These are phyloP conservation scores for Alternaria hordeiaustralica DNA, from an alignment of 2,329 filamentous ascomycete species.

Conservation along the genomic window DNA sequence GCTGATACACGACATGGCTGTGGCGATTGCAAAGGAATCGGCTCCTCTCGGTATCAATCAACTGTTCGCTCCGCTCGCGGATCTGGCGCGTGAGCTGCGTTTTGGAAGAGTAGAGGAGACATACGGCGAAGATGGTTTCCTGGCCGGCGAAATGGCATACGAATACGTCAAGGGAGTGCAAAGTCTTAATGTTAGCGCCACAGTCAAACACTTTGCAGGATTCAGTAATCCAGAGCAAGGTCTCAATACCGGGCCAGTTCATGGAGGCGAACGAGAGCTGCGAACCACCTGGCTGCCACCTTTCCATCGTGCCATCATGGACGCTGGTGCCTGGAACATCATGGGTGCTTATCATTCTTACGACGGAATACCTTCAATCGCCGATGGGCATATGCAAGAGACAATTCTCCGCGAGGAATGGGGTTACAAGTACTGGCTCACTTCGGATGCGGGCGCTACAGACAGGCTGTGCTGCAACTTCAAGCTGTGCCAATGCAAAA, in stretches of 20 bases:
- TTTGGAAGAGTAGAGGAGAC: conserved; percentile 78
- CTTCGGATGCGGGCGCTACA: conserved; percentile 72
- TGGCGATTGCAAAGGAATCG: conserved; percentile 69
- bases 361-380: conserved; percentile 72
- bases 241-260: conserved; percentile 69
- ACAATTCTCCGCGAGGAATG: conserved; percentile 72
- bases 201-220: conserved; percentile 77
- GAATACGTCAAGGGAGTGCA: conserved; percentile 68
- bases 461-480: conserved; percentile 71
- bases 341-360: conserved; percentile 81
- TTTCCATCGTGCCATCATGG: conserved; percentile 74
- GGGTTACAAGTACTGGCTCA: conserved; percentile 74
- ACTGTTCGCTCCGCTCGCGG: conserved; percentile 73
- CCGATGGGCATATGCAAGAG: conserved; percentile 70
- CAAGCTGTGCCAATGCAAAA: conserved; percentile 63
- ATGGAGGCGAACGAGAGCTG: conserved; percentile 62
- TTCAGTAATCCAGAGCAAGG: conserved; percentile 75
- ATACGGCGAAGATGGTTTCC: conserved; percentile 71
- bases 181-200: conserved; percentile 69
- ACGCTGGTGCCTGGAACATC: conserved; percentile 69
- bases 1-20: conserved; percentile 70
- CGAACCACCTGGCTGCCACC: conserved; percentile 62
- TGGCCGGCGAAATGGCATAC: conserved; percentile 73
- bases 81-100: conserved; percentile 73
- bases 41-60: conserved; percentile 74